These are phyloP conservation scores for Ganoderma multipileum DNA, from an alignment of 1,284 basidiomycete genomes.

Conservation along the genomic window DNA sequence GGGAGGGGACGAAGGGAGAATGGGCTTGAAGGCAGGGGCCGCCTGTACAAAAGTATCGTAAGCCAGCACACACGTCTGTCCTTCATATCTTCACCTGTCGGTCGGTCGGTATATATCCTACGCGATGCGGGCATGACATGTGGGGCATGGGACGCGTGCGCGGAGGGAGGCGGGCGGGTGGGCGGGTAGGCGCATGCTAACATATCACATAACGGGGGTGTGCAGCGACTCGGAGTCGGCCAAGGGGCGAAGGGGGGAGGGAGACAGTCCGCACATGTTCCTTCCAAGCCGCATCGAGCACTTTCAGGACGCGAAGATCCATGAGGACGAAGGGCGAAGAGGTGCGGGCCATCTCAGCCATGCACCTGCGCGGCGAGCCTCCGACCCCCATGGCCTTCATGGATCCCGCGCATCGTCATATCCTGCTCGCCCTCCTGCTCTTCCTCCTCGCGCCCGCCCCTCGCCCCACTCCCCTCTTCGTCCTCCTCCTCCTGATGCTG, in stretches of 20 bases:
- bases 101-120: not conserved
- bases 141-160: not conserved
- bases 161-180: no score
- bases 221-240: not conserved
- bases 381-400: not conserved
- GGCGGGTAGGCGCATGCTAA: not conserved
- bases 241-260: not conserved
- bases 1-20: not conserved
- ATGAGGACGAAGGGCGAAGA: not conserved
- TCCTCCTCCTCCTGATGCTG: slow-evolving; percentile 37
- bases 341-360: not conserved
- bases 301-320: not conserved
- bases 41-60: not conserved
- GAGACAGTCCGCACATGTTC: no score
- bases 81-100: not conserved
- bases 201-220: not conserved
- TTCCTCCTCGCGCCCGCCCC: slow-evolving; percentile 26
- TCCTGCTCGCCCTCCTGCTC: slow-evolving; percentile 6
- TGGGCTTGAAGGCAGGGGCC: not conserved
- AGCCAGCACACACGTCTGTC: not conserved
- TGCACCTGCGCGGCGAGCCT: not conserved
- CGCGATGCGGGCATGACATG: not conserved
- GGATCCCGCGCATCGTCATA: not conserved
- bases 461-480: slow-evolving; percentile 36
- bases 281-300: not conserved